phyloP scores from a whole-genome alignment of 345 rosid genomes.

The Gossypium ekmanianum region DNA sequence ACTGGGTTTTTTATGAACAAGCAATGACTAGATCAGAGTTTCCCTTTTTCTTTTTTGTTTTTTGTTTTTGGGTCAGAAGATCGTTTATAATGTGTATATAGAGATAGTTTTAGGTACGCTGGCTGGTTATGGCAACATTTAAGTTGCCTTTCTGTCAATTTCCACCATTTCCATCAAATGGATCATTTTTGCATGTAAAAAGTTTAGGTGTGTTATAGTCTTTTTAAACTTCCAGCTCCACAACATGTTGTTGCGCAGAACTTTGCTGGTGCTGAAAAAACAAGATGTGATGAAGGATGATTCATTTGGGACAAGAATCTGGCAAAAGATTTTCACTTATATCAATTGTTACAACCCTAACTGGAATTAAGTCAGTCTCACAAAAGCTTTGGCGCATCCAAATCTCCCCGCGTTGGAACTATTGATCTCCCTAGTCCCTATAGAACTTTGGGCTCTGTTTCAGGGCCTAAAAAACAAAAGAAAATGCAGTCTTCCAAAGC shows the following conservation, averaged over 20 bases:
- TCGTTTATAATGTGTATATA: slow-evolving; percentile 12
- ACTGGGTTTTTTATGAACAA: neutral
- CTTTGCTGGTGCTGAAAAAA: neutral
- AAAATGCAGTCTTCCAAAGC: neutral
- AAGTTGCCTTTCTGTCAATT: slow-evolving; percentile 1
- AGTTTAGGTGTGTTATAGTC: slow-evolving; percentile 19
- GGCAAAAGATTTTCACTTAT: neutral
- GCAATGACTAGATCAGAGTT: slow-evolving; percentile 2
- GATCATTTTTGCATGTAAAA: slow-evolving; percentile 23
- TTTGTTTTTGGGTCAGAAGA: neutral
- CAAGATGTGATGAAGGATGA: neutral
- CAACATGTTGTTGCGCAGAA: neutral
- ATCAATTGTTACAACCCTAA: neutral
- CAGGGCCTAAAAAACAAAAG: neutral
- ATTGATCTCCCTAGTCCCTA: too few relatives aligned
- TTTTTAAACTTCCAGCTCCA: neutral
- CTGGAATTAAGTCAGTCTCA: neutral
- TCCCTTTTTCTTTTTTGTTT: neutral
- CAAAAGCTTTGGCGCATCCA: neutral
- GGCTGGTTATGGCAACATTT: slow-evolving; percentile 18
- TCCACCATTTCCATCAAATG: slow-evolving; percentile 20
- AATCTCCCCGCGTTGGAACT: too few relatives aligned
- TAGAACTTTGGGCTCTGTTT: neutral
- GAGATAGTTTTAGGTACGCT: slow-evolving; percentile 16
- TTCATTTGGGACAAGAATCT: neutral